Base-by-base conservation (phyloP, 352 stramenopile species). In the Globisporangium yorkense region DNA sequence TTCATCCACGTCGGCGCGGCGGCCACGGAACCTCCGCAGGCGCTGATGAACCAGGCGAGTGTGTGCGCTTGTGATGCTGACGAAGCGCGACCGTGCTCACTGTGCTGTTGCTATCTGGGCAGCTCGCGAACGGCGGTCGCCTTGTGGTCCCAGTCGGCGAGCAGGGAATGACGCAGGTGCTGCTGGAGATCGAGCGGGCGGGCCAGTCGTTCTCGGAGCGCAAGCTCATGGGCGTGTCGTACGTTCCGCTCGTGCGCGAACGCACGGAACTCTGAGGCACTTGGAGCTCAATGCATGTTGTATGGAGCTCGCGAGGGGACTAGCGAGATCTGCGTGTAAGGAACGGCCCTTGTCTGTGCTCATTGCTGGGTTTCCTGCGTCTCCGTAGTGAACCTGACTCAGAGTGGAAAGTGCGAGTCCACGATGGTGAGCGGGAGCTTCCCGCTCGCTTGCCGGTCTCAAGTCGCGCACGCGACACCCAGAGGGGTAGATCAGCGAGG, bases 1-100 rank as follows among this genome's bases (percentile, higher is more conserved):
- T 97, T 96, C 44, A 99, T 99, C 63, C 96, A 99, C 73, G 96
- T 99, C 0, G 96, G 96, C 0, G 96, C 96, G 3, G 96, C 96
- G 2, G 96, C 96, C 5, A 75, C 82, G 6, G 76, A 79, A 41
- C 83, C 98, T 18, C 96, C 96, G 0, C 62, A 71, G 54, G 74
- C 86, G 18, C 67, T 99, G 12, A 86, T 98, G 67, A 71, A 85
- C 15, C 94, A 98, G 71, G 70, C 97, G 27, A 18, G 12, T 12
- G 63, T 1, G 13, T 41, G 8, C 40, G 15, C 37, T 39, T 12
- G 5, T 37, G 33, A 37, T 37, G 9, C 33, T 10, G 9, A 37
- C 5, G 33, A 37, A 2, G 33, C 33, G 9, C 2, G 9, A 37
- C 9, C 9, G 33, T 37, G 6, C 13, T 41, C 37, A 43, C 37